These are phyloP conservation scores for Fusarium brachygibbosum DNA, from an alignment of 2,329 filamentous ascomycete genomes.

Conservation along the genomic window DNA sequence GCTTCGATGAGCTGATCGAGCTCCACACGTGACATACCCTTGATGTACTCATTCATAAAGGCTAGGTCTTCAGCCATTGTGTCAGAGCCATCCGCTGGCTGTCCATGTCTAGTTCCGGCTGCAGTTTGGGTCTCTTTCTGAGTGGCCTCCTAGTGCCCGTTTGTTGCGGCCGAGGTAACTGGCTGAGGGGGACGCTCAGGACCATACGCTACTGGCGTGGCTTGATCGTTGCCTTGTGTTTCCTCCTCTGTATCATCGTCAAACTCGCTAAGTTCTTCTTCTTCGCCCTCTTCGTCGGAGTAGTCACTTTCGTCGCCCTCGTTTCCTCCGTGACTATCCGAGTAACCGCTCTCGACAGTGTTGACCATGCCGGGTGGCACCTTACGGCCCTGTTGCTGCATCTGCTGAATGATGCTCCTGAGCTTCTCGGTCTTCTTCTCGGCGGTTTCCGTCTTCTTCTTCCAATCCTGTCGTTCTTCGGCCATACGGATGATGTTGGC, in stretches of 20 bases:
- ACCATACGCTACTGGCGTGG: slow-evolving; percentile 60
- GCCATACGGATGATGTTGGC: slow-evolving; percentile 98
- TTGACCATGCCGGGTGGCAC: slow-evolving; percentile 73
- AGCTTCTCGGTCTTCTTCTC: slow-evolving; percentile 89
- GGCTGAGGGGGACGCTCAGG: slow-evolving; percentile 63
- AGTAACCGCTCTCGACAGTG: slow-evolving; percentile 71
- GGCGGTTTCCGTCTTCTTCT: slow-evolving; percentile 70
- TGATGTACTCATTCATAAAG: slow-evolving; percentile 1
- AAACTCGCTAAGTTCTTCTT: slow-evolving; percentile 74
- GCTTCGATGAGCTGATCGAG: slow-evolving; percentile 23
- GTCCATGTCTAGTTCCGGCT: slow-evolving; percentile 13
- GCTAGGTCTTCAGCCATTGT: background rate
- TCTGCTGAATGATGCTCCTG: slow-evolving; percentile 93
- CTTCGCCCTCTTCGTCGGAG: slow-evolving; percentile 72
- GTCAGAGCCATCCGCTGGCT: background rate
- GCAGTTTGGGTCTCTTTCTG: slow-evolving; percentile 29
- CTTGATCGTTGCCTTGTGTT: slow-evolving; percentile 54
- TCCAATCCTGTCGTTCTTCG: slow-evolving; percentile 88
- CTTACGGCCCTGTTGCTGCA: slow-evolving; percentile 94
- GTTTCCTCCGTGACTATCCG: slow-evolving; percentile 62
- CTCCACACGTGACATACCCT: slow-evolving; percentile 10
- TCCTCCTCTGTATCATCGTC: slow-evolving; percentile 73
- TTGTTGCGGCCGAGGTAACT: slow-evolving; percentile 54
- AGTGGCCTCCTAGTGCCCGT: slow-evolving; percentile 59
- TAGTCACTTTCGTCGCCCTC: slow-evolving; percentile 74